Evolutionary conservation across 305 asterid species (phyloP), one percentile per base, ranked within the genome.

Genomic region (Striga hermonthica): DNA sequence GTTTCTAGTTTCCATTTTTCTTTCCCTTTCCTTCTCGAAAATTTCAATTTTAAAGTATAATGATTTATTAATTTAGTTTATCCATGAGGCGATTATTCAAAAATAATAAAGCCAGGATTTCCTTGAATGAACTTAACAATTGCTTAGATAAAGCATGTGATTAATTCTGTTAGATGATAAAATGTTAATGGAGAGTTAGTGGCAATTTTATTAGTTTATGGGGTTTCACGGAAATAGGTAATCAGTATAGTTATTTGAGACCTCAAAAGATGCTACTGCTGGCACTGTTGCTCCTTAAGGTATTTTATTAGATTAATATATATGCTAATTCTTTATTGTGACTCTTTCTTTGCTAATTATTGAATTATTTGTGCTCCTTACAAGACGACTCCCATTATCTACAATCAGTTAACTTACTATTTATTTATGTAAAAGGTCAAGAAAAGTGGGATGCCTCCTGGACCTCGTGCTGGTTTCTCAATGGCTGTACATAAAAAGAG

Each of bases 371-470:
- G 31, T 22, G 31, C 31, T 22, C 31, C 31, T 22, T 22, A 22
- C 31, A 22, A 22, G 31, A 22, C 2, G 31, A 22, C 31, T 22
- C 28, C 50, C 66, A 49, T 16, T 52, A 4, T 57, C 6, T 15
- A 44, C 40, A 63, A 14, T 28, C 12, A 56, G 9, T 64, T 56
- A 60, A 57, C 49, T 52, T 38, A 63, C 61, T 60, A 15, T 53
- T 50, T 50, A 8, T 66, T 63, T n/a, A 36, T 70, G 57, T 72
- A 57, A 72, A 72, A 92, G 97, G 97, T 87, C 61, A 92, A 92
- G 80, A 92, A 82, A 80, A 81, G 86, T 65, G 98, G 98, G 77
- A 87, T 92, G 95, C 97, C 96, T 50, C 97, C 98, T 56, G 98
- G 97, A 47, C 88, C 95, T 69, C 97, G 97, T 78, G 97, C 98